Percentiles rank a stretch among this genome's conserved stretches.
Conservation (phyloP, 2,329 filamentous ascomycete genomes). For the Bipolaris oryzae region DNA sequence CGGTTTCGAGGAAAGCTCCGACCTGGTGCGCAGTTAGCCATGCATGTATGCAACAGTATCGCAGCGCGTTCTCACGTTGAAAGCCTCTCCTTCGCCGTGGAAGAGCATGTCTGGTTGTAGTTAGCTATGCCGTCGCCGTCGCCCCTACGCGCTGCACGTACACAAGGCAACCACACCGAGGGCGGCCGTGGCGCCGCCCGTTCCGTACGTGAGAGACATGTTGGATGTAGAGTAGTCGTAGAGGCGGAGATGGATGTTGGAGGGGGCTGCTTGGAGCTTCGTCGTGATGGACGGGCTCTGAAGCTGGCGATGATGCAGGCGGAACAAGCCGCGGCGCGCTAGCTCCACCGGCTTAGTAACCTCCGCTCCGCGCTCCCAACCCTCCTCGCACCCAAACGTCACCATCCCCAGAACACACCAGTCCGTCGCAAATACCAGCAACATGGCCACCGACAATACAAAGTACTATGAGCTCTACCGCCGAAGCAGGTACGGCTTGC, state of each 20-base stretch:
- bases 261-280: slow-evolving; percentile 37
- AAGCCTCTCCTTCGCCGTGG: slow-evolving; percentile 91
- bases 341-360: slow-evolving; percentile 21
- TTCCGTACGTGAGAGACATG: slow-evolving; percentile 77
- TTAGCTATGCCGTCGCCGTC: slow-evolving; percentile 40
- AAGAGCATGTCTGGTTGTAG: slow-evolving; percentile 87
- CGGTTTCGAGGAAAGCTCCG: slow-evolving; percentile 89
- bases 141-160: slow-evolving; percentile 57
- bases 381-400: slow-evolving; percentile 5
- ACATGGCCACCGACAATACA: slow-evolving; percentile 51
- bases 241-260: slow-evolving; percentile 31
- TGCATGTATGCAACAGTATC: neutral
- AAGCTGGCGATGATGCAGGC: slow-evolving; percentile 37
- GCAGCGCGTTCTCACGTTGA: slow-evolving; percentile 73
- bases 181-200: slow-evolving; percentile 70
- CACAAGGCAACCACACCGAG: slow-evolving; percentile 77
- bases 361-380: slow-evolving; percentile 2
- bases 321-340: slow-evolving; percentile 33
- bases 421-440: slow-evolving; percentile 20
- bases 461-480: slow-evolving; percentile 95
- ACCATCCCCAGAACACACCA: slow-evolving; percentile 19
- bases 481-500: slow-evolving; percentile 80
- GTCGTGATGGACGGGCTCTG: slow-evolving; percentile 29
- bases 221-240: slow-evolving; percentile 31
- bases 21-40: slow-evolving; percentile 60